A percentile compares a stretch with the other conserved stretches of the same genome.
Conservation (phyloP, 768 basidiomycete species). For the Lactarius psammicola region DNA sequence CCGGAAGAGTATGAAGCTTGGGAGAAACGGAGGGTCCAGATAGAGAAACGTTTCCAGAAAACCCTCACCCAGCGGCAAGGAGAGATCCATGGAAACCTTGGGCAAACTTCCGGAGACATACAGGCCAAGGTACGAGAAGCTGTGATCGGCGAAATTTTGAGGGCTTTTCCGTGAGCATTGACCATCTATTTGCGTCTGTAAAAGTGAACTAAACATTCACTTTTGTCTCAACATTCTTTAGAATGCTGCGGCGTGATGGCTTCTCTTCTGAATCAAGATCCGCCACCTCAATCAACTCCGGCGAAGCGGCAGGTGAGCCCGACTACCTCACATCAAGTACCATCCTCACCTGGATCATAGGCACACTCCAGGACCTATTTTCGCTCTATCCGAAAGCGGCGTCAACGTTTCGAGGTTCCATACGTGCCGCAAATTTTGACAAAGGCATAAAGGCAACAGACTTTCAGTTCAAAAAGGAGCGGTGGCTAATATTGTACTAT, state of each 20-base stretch:
- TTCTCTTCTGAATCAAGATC: background rate
- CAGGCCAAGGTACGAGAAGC: background rate
- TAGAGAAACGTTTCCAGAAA: background rate
- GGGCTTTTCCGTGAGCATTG: slow-evolving; percentile 3
- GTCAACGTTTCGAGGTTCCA: background rate
- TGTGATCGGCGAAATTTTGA: slow-evolving; percentile 13
- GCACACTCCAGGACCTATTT: slow-evolving; percentile 13
- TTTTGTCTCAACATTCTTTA: background rate
- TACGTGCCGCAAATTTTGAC: slow-evolving; percentile 10
- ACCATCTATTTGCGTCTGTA: background rate
- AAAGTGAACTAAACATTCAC: background rate
- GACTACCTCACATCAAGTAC: no score
- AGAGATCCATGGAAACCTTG: background rate
- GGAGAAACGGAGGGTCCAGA: background rate
- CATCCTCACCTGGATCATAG: background rate
- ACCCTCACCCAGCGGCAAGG: background rate
- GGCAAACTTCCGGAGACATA: background rate
- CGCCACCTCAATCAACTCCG: background rate
- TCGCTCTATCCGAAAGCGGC: slow-evolving; percentile 3
- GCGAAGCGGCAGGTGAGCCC: no score
- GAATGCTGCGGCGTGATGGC: slow-evolving; percentile 12
- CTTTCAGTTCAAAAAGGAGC: slow-evolving; percentile 14
- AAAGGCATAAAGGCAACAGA: background rate
- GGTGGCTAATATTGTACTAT: slow-evolving; percentile 2
- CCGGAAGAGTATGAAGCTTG: slow-evolving; percentile 5